A percentile compares a stretch with the other conserved stretches of the same genome.
These are phyloP conservation scores for Guadua angustifolia DNA, from an alignment of 176 grass and related monocot species.

Conservation along the genomic window DNA sequence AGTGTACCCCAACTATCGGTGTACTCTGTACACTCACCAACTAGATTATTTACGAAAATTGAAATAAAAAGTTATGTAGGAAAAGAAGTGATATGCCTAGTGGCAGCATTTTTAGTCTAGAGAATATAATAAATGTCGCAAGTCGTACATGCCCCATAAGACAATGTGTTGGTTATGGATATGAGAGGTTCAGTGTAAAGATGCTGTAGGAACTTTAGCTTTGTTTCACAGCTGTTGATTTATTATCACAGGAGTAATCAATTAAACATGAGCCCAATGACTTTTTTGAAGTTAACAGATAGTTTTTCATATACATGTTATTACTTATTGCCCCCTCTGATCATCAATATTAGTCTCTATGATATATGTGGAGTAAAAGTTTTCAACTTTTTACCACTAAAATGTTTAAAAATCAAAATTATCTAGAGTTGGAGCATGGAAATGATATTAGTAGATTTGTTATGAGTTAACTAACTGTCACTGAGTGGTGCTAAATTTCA, in stretches of 20 bases:
- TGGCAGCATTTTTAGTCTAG: too few relatives aligned
- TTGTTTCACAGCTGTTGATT: conserved; percentile 9
- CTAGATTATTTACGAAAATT: background rate
- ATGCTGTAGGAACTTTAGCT: background rate
- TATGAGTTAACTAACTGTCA: background rate
- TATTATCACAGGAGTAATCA: background rate
- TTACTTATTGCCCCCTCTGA: background rate
- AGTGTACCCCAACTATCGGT: background rate
- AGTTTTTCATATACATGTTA: background rate
- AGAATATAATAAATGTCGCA: too few relatives aligned
- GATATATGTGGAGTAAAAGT: background rate
- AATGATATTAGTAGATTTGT: background rate
- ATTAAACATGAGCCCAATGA: background rate
- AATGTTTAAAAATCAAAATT: background rate
- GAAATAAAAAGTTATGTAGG: background rate
- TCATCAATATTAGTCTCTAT: background rate
- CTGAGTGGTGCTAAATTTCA: background rate
- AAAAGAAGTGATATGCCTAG: too few relatives aligned
- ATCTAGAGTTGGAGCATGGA: background rate
- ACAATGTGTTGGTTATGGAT: background rate
- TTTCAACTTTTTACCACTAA: background rate
- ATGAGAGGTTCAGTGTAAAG: background rate
- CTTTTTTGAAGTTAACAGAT: background rate
- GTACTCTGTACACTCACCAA: background rate
- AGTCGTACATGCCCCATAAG: too few relatives aligned